Base-by-base conservation (phyloP, 805 yeast genomes). In the Barnettozyma botsteinii region DNA sequence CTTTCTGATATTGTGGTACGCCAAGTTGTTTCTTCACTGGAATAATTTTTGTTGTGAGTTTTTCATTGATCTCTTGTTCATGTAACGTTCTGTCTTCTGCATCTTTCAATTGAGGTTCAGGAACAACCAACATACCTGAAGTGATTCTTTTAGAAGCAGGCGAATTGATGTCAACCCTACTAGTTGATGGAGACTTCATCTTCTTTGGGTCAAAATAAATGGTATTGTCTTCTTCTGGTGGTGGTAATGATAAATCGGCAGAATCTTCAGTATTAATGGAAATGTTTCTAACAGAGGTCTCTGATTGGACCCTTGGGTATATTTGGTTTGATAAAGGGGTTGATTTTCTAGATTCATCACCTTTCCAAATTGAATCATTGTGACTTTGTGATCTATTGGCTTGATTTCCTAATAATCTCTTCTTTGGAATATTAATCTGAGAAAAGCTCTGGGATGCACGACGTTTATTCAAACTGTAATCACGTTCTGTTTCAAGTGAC, bases 61-160 rank as follows among this genome's bases (percentile, higher is more conserved):
- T 52, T 29, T 57, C 60, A 41, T 50, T 51, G 33, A 48, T 52
- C 40, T 53, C 69, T 55, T 45, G 69, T 12, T 69, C 70, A 37
- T 65, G 67, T 19, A 56, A 51, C 14, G 67, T 51, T 31, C 59
- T 60, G 31, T 59, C 64, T 42, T 63, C 69, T 10, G 66, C 60
- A 40, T 65, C 72, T 17, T 64, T 56, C 38, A 67, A 51, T 47
- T 59, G 64, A 17, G 72, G 71, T 45, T 67, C 72, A 3, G 73
- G 73, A 19, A 64, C 66, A 12, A 65, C 53, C 18, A 68, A 50
- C 67, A 65, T 67, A 12, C 72, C 72, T 2, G 71, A 66, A 2
- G 69, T 63, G 34, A 66, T 65, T 52, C 72, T 60, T 36, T 64
- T 55, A 8, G 59, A 50, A 1, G 57, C 50, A 9, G 61, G 53